phyloP scores from a whole-genome alignment of 306 rosid species.

The Medicago truncatula region DNA sequence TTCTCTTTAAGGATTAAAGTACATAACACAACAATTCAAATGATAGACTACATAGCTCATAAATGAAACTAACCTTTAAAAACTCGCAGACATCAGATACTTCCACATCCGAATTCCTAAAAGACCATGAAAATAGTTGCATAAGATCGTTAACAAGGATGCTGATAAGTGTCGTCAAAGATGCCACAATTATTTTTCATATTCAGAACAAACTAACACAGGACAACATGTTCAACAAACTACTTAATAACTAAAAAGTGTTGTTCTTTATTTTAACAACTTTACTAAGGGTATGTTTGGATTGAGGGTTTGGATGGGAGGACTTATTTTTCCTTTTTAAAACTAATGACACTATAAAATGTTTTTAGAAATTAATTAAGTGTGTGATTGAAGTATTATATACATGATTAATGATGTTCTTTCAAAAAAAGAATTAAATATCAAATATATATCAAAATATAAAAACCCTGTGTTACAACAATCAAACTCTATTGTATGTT shows the following conservation, averaged over 20 bases:
- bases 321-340: too few species aligned
- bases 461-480: background rate
- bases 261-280: conserved; percentile 10
- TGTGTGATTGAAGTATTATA: too few species aligned
- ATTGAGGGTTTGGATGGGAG: too few species aligned
- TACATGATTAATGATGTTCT: too few species aligned
- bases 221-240: conserved; percentile 28
- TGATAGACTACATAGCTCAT: conserved; percentile 19
- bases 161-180: background rate
- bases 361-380: too few species aligned
- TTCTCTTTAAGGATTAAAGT: conserved; percentile 9
- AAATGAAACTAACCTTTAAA: conserved; percentile 64
- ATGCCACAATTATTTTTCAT: background rate
- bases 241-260: conserved; percentile 12
- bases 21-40: background rate
- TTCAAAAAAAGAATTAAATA: too few species aligned
- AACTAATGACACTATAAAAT: too few species aligned
- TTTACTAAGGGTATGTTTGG: background rate
- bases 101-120: conserved; percentile 68
- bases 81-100: conserved; percentile 52
- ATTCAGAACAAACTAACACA: conserved; percentile 22
- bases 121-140: conserved; percentile 38
- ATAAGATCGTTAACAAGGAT: conserved; percentile 33
- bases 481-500: conserved; percentile 5
- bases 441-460: too few species aligned